Evolutionary conservation across 1,284 basidiomycete genomes (phyloP).

Genomic region (Ceratobasidium sp.): DNA sequence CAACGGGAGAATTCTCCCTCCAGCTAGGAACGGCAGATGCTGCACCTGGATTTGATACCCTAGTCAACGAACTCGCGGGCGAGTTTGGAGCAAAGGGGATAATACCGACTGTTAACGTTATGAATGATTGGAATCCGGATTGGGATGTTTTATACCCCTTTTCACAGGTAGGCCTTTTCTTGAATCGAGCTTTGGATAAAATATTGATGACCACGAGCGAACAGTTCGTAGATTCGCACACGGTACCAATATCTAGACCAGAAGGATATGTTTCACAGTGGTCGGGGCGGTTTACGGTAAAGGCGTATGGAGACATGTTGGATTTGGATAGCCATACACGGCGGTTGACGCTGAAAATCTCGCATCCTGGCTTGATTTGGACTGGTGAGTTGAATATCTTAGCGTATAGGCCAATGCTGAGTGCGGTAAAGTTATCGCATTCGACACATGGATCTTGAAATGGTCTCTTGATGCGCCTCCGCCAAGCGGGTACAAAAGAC

Average conservation of each 20-base stretch:
- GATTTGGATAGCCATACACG: slow-evolving; percentile 75
- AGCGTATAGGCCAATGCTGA: neutral
- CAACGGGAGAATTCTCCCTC: slow-evolving; percentile 77
- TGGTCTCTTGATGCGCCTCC: slow-evolving; percentile 88
- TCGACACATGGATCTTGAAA: slow-evolving; percentile 88
- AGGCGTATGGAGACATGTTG: slow-evolving; percentile 71
- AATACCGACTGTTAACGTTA: slow-evolving; percentile 62
- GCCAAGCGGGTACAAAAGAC: slow-evolving; percentile 78
- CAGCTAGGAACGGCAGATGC: slow-evolving; percentile 89
- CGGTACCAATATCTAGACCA: slow-evolving; percentile 71
- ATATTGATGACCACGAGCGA: slow-evolving; percentile 48
- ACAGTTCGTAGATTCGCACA: slow-evolving; percentile 83
- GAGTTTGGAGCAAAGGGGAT: slow-evolving; percentile 67
- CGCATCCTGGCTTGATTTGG: slow-evolving; percentile 91
- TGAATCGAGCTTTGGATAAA: slow-evolving; percentile 52
- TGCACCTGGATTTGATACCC: slow-evolving; percentile 76
- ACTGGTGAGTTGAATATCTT: slow-evolving; percentile 74
- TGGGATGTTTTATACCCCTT: slow-evolving; percentile 86
- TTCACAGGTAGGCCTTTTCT: slow-evolving; percentile 68
- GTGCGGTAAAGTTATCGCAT: slow-evolving; percentile 92
- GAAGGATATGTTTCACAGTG: slow-evolving; percentile 70
- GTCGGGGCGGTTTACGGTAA: slow-evolving; percentile 69
- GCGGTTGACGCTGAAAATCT: slow-evolving; percentile 76
- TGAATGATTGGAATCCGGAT: slow-evolving; percentile 59
- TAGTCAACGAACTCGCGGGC: slow-evolving; percentile 73